Evolutionary conservation across 2,329 filamentous ascomycete species (phyloP).

Genomic region (Teratosphaeria viscida): DNA sequence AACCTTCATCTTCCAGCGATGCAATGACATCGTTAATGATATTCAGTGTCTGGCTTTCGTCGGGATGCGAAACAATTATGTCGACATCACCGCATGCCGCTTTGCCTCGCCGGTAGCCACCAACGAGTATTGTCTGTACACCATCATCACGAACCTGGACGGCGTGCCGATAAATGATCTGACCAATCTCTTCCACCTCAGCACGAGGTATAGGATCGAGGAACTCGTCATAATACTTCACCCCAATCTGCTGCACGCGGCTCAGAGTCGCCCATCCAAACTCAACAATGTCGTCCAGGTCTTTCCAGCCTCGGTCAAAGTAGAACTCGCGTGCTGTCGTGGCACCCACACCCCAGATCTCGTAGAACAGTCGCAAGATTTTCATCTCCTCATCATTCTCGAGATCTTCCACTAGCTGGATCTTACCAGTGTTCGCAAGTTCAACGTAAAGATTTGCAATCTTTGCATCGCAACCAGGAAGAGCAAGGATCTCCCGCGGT

Average conservation of each 20-base stretch:
- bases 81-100: conserved; percentile 69
- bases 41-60: conserved; percentile 56
- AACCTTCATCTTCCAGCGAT: conserved; percentile 55
- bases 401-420: conserved; percentile 55
- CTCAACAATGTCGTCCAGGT: conserved; percentile 78
- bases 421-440: conserved; percentile 51
- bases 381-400: conserved; percentile 54
- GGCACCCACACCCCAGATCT: conserved; percentile 87
- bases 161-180: conserved; percentile 55
- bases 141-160: conserved; percentile 45
- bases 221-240: conserved; percentile 91
- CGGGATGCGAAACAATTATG: conserved; percentile 68
- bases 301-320: conserved; percentile 61
- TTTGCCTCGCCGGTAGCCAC: conserved; percentile 75
- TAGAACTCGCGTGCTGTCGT: conserved; percentile 75
- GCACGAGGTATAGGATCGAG: conserved; percentile 55
- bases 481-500: conserved; percentile 31
- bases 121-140: conserved; percentile 57
- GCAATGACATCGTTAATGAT: conserved; percentile 63
- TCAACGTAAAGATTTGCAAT: conserved; percentile 69
- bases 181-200: conserved; percentile 63
- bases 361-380: conserved; percentile 60
- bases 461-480: conserved; percentile 76
- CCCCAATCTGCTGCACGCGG: conserved; percentile 80
- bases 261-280: conserved; percentile 65